Evolutionary conservation across 495 filamentous ascomycete genomes (phyloP), one percentile per base, ranked within the genome.

Genomic region (Neurospora sp.): DNA sequence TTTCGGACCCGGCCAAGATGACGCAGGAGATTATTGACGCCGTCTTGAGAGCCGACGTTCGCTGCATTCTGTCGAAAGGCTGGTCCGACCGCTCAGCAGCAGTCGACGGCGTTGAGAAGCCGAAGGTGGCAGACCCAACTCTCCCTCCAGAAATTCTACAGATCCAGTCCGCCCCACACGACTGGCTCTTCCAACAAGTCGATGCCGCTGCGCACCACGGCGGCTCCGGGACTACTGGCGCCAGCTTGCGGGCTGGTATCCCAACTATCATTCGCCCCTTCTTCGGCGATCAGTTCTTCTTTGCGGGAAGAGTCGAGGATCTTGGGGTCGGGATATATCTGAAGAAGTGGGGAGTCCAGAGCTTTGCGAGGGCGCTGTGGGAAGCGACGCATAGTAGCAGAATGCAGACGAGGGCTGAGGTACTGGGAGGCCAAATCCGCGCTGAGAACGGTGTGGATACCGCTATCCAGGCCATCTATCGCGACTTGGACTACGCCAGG

Each of bases 271-370:
- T 98, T 77, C 94, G 96, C 73, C 96, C 96, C 0, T 98, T 98
- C 82, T 99, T 99, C 79, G 96, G 96, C 5, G 96, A 99, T 75
- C 96, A 99, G 77, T 97, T 93, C 85, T 99, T 99, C 84, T 98
- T 95, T 77, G 96, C 93, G 3, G 88, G 85, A 16, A 89, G 96
- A 0, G 89, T 98, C 5, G 94, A 98, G 80, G 94, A 97, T 77
- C 81, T 99, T 5, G 94, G 96, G 3, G 95, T 98, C 10, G 96
- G 96, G 3, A 90, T 97, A 69, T 94, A 89, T 77, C 85, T 99
- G 80, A 94, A 91, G 82, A 96, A 92, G 81, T 86, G 97, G 78
- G 98, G 97, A 38, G 89, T 91, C 59, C 90, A 85, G 71, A 86
- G 91, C 41, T 95, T 99, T 74, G 90, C 91, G 8, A 85, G 92